Percentiles rank a stretch among this genome's conserved stretches.
Conservation (phyloP, 2,329 filamentous ascomycete species). For the Diaporthe citriasiana region DNA sequence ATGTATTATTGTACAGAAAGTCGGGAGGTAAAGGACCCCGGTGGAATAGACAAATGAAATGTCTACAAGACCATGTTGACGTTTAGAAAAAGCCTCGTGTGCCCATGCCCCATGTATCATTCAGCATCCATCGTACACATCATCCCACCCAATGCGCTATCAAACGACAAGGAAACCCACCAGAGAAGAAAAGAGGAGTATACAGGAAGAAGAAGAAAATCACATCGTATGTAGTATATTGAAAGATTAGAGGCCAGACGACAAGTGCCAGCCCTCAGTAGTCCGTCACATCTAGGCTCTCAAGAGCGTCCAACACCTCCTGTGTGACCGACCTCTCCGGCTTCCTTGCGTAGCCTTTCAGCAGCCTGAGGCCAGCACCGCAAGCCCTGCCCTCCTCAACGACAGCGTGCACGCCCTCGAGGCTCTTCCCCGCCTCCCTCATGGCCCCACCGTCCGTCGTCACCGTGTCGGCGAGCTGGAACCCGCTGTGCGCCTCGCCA, state of each 20-base stretch:
- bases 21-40: background rate
- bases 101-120: conserved; percentile 27
- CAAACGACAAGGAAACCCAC: background rate
- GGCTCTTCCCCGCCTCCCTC: conserved; percentile 69
- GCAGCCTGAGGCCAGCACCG: conserved; percentile 72
- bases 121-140: conserved; percentile 40
- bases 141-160: conserved; percentile 29
- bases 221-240: background rate
- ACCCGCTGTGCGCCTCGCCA: conserved; percentile 66
- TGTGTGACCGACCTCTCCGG: conserved; percentile 52
- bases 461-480: conserved; percentile 65
- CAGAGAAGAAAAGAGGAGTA: background rate
- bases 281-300: conserved; percentile 19
- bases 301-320: conserved; percentile 34
- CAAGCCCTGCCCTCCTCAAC: conserved; percentile 74
- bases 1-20: conserved; percentile 30
- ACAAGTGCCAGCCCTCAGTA: conserved; percentile 2
- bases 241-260: background rate
- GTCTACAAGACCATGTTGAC: background rate
- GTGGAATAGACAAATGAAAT: conserved; percentile 18
- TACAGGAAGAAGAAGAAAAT: background rate
- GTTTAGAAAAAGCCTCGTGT: background rate
- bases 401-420: conserved; percentile 72
- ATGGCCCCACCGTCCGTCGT: conserved; percentile 63
- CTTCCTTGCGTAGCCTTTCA: conserved; percentile 76